Evolutionary conservation across 192 early-diverging fungal species (phyloP), one percentile per base, ranked within the genome.

Genomic region (Coemansia reversa): DNA sequence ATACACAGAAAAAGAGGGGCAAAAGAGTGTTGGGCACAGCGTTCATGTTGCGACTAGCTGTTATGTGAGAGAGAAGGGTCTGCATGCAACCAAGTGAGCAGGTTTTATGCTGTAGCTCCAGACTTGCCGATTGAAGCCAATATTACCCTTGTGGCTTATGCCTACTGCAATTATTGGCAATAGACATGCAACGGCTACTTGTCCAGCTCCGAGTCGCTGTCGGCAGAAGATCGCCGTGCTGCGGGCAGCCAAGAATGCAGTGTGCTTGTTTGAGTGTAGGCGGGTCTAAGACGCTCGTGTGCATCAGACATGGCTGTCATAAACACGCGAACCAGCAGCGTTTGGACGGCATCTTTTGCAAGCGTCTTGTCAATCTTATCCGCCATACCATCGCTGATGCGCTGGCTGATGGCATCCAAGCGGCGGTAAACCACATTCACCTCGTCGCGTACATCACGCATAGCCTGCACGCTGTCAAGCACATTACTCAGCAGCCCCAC

Each of bases 341-440:
- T 70, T 53, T 79, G 76, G 12, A 79, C 48, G 1, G 76, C 67
- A 35, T 79, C 76, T 54, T 79, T 79, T n/a, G 76, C 76, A 60
- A 69, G 56, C 16, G 76, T 79, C 67, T 70, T 79, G 60, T 72
- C 62, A 27, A 79, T 62, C 27, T 54, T 59, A 48, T 67, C 60
- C 0, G 69, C 70, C 52, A 70, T 45, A 22, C 76, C 61, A 50
- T 79, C 76, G 53, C 39, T 67, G 63, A 79, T 79, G 24, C 57
- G 67, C 51, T 47, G 55, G 62, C 69, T 70, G 9, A 73, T 63
- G 5, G n/a, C 20, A 32, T 49, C 49, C 49, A 79, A 67, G 7
- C 65, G 53, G 20, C 52, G 19, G 66, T 69, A 63, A 7, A 79
- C 70, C 8, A 32, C 32, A 7, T 33, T 22, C 2, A 62, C 35